phyloP scores from a whole-genome alignment of 345 rosid genomes.

The Citrus trifoliata region DNA sequence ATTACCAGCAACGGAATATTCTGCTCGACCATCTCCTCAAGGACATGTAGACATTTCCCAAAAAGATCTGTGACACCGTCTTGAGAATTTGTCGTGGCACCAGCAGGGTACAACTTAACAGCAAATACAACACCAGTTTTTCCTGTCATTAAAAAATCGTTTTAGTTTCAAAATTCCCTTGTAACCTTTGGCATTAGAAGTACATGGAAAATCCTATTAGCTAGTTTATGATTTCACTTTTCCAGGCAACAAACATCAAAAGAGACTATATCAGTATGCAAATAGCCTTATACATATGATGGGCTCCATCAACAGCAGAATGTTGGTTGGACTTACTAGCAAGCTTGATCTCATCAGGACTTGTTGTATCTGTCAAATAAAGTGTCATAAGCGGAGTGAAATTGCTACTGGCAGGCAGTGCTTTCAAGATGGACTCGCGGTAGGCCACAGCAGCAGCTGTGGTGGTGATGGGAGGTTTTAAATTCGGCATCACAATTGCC shows the following conservation, averaged over 20 bases:
- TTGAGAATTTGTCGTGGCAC: conserved; percentile 94
- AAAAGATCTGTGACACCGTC: conserved; percentile 93
- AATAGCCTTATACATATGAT: background rate
- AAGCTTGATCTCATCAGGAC: conserved; percentile 79
- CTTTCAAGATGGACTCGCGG: conserved; percentile 57
- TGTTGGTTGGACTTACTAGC: conserved; percentile 55
- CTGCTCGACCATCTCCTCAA: conserved; percentile 86
- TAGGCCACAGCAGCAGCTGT: conserved; percentile 71
- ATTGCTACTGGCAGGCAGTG: conserved; percentile 47
- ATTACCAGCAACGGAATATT: conserved; percentile 88
- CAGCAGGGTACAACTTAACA: conserved; percentile 95
- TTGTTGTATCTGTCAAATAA: conserved; percentile 86
- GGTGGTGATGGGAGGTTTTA: conserved; percentile 83
- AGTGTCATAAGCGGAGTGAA: conserved; percentile 94
- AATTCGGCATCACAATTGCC: conserved; percentile 93
- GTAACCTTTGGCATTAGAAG: background rate
- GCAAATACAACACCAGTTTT: conserved; percentile 81
- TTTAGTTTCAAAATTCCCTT: background rate
- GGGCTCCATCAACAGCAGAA: background rate
- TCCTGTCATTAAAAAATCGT: conserved; percentile 34
- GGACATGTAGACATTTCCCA: conserved; percentile 82
- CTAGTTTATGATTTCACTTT: background rate
- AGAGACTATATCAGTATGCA: background rate
- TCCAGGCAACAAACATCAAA: background rate
- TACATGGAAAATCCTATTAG: background rate